Conservation (phyloP, 345 rosid species). For the Citrus inodora region DNA sequence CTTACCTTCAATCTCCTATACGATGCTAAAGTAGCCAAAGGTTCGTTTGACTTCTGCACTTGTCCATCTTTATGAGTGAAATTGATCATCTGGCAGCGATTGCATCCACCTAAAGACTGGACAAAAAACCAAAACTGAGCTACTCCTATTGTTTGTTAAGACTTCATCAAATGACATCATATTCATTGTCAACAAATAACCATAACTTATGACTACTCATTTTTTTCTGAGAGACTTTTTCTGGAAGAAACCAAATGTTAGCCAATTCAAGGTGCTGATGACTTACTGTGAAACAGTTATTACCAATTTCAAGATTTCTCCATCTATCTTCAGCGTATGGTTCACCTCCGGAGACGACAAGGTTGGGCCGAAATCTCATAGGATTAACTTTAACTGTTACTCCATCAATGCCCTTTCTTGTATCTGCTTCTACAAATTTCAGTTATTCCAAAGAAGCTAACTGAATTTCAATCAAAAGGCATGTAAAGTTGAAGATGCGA, state of each 20-base stretch:
- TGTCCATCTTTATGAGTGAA: slow-evolving; percentile 45
- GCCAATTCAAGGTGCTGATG: neutral
- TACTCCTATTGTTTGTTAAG: neutral
- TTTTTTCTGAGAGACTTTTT: neutral
- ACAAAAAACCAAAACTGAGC: slow-evolving; percentile 1
- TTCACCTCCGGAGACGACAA: slow-evolving; percentile 70
- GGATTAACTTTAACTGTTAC: slow-evolving; percentile 38
- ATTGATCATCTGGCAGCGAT: slow-evolving; percentile 87
- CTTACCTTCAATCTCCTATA: slow-evolving; percentile 87
- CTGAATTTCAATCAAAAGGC: neutral
- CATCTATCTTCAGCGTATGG: slow-evolving; percentile 87
- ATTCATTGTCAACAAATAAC: neutral
- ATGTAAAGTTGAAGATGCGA: neutral
- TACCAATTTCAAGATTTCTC: slow-evolving; percentile 64
- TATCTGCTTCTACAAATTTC: slow-evolving; percentile 26
- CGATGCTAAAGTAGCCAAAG: slow-evolving; percentile 75
- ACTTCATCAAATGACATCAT: neutral
- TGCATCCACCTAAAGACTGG: slow-evolving; percentile 93
- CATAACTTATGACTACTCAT: neutral
- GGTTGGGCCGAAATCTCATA: slow-evolving; percentile 83
- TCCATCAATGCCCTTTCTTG: slow-evolving; percentile 17
- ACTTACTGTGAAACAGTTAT: slow-evolving; percentile 56
- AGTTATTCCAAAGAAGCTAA: neutral
- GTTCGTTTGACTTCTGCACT: slow-evolving; percentile 72
- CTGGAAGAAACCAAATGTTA: neutral